These are phyloP conservation scores for Talaromyces thailandensis DNA, from an alignment of 495 filamentous ascomycete genomes.

Conservation along the genomic window DNA sequence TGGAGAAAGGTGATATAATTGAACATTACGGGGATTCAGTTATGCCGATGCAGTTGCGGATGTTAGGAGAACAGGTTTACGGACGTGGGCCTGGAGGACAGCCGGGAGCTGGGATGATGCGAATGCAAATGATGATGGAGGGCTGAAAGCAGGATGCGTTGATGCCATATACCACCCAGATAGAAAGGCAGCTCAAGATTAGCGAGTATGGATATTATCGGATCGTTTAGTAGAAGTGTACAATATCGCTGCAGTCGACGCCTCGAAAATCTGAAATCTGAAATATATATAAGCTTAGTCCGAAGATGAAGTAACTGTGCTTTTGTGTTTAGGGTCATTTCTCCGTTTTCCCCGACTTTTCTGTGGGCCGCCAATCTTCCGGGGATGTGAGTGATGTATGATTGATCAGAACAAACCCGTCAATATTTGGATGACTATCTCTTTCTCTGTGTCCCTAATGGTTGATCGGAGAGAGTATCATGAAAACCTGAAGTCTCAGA, in stretches of 20 bases:
- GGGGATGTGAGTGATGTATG: neutral
- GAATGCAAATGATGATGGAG: neutral
- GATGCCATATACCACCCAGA: neutral
- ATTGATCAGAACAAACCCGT: neutral
- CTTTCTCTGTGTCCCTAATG: neutral
- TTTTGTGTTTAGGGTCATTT: neutral
- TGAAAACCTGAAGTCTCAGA: neutral
- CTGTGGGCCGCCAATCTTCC: neutral
- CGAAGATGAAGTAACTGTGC: neutral
- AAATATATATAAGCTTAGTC: neutral
- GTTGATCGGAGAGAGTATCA: no score
- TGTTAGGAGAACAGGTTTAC: neutral
- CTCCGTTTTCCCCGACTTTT: neutral
- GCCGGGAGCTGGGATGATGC: neutral
- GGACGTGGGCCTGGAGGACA: neutral
- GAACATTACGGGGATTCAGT: neutral
- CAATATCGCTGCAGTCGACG: neutral
- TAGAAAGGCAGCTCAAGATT: neutral
- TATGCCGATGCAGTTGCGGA: neutral
- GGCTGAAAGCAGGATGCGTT: neutral
- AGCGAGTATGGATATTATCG: neutral
- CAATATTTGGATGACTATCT: neutral
- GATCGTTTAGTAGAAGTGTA: neutral
- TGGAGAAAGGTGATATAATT: neutral
- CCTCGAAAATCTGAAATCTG: neutral